Conservation (phyloP, 2,329 filamentous ascomycete species). For the Hymenoscyphus fraxineus region DNA sequence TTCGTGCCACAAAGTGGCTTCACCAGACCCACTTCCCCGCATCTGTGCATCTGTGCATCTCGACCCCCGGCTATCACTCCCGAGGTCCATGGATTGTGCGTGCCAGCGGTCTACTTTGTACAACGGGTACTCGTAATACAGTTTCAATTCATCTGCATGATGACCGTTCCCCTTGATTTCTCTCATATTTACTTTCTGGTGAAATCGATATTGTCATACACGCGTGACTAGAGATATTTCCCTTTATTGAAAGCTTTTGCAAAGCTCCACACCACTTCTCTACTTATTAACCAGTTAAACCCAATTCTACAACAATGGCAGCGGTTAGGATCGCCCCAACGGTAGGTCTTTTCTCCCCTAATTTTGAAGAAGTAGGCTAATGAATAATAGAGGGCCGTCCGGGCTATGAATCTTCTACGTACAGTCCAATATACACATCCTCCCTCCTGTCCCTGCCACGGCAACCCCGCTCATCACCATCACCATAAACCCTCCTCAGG, state of each 20-base stretch:
- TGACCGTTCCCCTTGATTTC: neutral
- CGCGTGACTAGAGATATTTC: neutral
- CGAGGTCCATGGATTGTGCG: neutral
- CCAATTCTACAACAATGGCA: slow-evolving; percentile 18
- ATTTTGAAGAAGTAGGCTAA: neutral
- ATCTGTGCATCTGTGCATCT: too few species aligned
- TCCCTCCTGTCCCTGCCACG: slow-evolving; percentile 86
- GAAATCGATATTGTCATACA: neutral
- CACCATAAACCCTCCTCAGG: slow-evolving; percentile 41
- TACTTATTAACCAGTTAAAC: neutral
- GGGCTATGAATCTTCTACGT: slow-evolving; percentile 70
- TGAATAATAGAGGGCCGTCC: slow-evolving; percentile 48
- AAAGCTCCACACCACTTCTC: neutral
- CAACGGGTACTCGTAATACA: neutral
- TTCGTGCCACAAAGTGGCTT: too few species aligned
- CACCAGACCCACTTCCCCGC: neutral
- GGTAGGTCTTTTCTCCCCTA: slow-evolving; percentile 16
- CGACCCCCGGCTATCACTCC: neutral
- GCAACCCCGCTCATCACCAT: slow-evolving; percentile 78
- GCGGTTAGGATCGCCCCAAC: slow-evolving; percentile 32
- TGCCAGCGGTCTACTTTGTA: neutral
- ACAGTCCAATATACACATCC: slow-evolving; percentile 91
- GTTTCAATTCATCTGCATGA: neutral
- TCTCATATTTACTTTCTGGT: neutral
- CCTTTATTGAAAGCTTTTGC: neutral